phyloP scores from a whole-genome alignment of 2,329 filamentous ascomycete species.

The Sarocladiaceae sp. region DNA sequence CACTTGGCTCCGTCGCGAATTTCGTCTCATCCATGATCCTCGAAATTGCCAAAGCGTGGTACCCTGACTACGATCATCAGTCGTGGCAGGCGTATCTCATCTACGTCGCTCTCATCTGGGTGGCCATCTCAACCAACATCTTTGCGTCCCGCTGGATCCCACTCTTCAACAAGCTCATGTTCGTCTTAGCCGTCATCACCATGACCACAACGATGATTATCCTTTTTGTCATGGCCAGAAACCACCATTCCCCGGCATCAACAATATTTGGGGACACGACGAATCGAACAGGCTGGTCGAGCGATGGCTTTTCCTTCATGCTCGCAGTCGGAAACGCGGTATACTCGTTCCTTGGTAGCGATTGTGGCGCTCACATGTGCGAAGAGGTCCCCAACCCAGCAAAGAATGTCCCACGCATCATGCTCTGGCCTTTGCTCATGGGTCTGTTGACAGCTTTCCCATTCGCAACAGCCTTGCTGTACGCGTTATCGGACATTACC shows the following conservation, averaged over 20 bases:
- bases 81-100: conserved; percentile 64
- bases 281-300: conserved; percentile 5
- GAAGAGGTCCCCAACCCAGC: conserved; percentile 19
- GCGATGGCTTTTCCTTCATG: conserved; percentile 6
- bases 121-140: conserved; percentile 56
- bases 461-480: background rate
- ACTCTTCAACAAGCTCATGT: conserved; percentile 6
- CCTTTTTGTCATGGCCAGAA: background rate
- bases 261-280: background rate
- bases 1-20: conserved; percentile 16
- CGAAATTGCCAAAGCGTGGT: conserved; percentile 14
- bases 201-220: conserved; percentile 5
- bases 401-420: conserved; percentile 9
- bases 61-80: conserved; percentile 47
- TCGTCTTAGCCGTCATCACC: conserved; percentile 6
- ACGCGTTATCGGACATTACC: conserved; percentile 32
- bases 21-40: conserved; percentile 18
- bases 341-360: conserved; percentile 17
- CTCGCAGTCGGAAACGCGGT: conserved; percentile 3
- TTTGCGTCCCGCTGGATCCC: conserved; percentile 31
- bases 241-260: conserved; percentile 2
- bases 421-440: conserved; percentile 5
- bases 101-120: conserved; percentile 54
- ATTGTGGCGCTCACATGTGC: conserved; percentile 18
- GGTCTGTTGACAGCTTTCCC: conserved; percentile 5